Percentiles rank a stretch among this genome's conserved stretches.
These are phyloP conservation scores for Starmerella lactis-condensi DNA, from an alignment of 805 yeast species.

Conservation along the genomic window DNA sequence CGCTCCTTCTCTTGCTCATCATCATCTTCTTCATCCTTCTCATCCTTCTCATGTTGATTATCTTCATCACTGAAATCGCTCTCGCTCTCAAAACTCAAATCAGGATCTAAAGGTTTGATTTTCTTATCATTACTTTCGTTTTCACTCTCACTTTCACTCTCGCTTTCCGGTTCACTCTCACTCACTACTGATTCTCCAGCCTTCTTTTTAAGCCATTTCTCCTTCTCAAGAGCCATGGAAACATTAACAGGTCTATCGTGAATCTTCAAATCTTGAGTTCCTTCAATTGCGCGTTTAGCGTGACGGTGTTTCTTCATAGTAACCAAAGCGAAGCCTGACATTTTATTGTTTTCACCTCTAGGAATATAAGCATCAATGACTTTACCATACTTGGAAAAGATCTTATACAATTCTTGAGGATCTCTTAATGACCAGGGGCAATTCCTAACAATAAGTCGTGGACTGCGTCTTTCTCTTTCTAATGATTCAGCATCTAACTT, in stretches of 20 bases:
- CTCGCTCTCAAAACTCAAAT: constrained; percentile 24
- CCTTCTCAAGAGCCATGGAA: constrained; percentile 78
- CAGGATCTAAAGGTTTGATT: constrained; percentile 19
- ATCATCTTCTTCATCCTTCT: constrained; percentile 24
- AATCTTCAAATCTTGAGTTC: constrained; percentile 52
- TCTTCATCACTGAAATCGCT: constrained; percentile 21
- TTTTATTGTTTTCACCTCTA: constrained; percentile 64
- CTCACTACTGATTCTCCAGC: constrained; percentile 27
- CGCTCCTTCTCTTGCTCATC: constrained; percentile 20
- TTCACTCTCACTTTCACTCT: constrained; percentile 16
- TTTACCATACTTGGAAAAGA: constrained; percentile 62
- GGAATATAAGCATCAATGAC: constrained; percentile 84
- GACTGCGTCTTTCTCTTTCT: constrained; percentile 46
- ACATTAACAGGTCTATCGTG: constrained; percentile 86
- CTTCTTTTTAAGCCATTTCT: constrained; percentile 47
- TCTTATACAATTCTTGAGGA: constrained; percentile 47
- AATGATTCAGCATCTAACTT: constrained; percentile 8
- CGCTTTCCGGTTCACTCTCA: constrained; percentile 22
- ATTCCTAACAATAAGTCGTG: constrained; percentile 75
- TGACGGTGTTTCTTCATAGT: constrained; percentile 63
- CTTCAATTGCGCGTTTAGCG: constrained; percentile 70
- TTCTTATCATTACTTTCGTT: constrained; percentile 24
- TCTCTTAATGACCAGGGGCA: constrained; percentile 90
- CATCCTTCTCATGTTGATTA: constrained; percentile 22
- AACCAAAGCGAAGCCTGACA: constrained; percentile 90